Percentiles rank a stretch among this genome's conserved stretches.
phyloP scores from a whole-genome alignment of 768 basidiomycete genomes.

The Vararia minispora region DNA sequence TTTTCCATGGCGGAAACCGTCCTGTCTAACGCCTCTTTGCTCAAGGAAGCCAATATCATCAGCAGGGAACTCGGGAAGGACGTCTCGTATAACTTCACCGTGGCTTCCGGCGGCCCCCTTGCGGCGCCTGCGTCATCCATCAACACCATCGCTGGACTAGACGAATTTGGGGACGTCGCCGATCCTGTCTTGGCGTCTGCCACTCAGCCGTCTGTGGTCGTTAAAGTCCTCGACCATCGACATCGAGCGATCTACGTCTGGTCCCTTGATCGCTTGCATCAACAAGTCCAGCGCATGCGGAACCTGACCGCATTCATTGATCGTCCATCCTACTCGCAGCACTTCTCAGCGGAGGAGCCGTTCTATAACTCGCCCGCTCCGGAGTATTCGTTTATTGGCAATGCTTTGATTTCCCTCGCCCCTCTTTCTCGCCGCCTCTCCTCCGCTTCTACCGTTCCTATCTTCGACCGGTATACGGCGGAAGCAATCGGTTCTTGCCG shows the following conservation, averaged over 20 bases:
- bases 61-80: slow-evolving; percentile 83
- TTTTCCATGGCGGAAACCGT: slow-evolving; percentile 92
- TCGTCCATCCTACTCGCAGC: slow-evolving; percentile 85
- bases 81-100: slow-evolving; percentile 86
- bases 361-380: slow-evolving; percentile 87
- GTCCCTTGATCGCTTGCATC: slow-evolving; percentile 81
- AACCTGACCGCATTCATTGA: slow-evolving; percentile 85
- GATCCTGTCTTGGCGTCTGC: slow-evolving; percentile 65
- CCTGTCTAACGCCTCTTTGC: slow-evolving; percentile 68
- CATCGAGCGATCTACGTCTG: slow-evolving; percentile 85
- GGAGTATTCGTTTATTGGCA: slow-evolving; percentile 88
- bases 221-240: slow-evolving; percentile 86
- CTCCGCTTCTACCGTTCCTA: slow-evolving; percentile 67
- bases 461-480: slow-evolving; percentile 88
- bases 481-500: slow-evolving; percentile 95
- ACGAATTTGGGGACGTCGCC: slow-evolving; percentile 89
- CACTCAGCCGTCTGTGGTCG: slow-evolving; percentile 72
- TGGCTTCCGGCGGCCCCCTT: slow-evolving; percentile 73
- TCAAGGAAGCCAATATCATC: slow-evolving; percentile 94
- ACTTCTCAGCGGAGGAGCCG: slow-evolving; percentile 88
- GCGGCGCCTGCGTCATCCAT: slow-evolving; percentile 74
- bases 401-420: slow-evolving; percentile 71
- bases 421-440: slow-evolving; percentile 71
- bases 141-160: slow-evolving; percentile 77
- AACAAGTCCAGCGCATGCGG: slow-evolving; percentile 88